Evolutionary conservation across 768 basidiomycete species (phyloP), one percentile per base, ranked within the genome.

Genomic region (Lentinula sp.): DNA sequence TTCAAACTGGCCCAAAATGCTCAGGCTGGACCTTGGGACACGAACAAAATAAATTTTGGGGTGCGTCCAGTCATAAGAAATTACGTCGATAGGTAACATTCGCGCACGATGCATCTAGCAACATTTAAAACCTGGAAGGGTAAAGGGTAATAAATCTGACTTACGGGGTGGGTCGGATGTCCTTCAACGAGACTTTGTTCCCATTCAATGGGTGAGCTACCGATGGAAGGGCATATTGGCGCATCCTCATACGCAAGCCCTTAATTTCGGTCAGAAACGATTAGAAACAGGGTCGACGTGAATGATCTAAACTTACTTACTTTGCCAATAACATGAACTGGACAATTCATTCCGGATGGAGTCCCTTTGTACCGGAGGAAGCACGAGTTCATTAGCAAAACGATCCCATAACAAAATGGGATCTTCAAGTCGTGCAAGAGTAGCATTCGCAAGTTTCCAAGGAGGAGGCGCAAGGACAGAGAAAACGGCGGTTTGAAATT

Each of bases 131-230:
- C 43, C 9, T 56, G 18, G 1, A 50, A 50, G 20, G 49, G 49
- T 23, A 33, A 28, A 8, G 16, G 18, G 39, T 23, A 0, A 23
- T 1, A 39, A 55, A 53, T 20, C 13, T 32, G 6, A 69, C 74
- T 53, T 65, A 83, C 83, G 13, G 84, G 84, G 63, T 85, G 84
- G 0, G 83, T 84, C 23, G 84, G 84, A 68, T 85, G 84, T 1
- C 84, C 84, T 16, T 80, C 78, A 9, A 84, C 77, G 16, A 85
- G 73, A 64, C 81, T 82, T 66, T 85, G 83, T 65, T 85, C 83
- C 80, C 82, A 85, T 64, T 79, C 73, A 57, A 83, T 81, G 3
- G 79, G 69, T 8, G 75, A 55, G 18, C 79, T 81, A 18, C 64
- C 61, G 43, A 81, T 65, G 41, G 70, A 68, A 23, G 82, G 83